These are phyloP conservation scores for Ophidiomyces ophidiicola DNA, from an alignment of 2,329 filamentous ascomycete species.

Conservation along the genomic window DNA sequence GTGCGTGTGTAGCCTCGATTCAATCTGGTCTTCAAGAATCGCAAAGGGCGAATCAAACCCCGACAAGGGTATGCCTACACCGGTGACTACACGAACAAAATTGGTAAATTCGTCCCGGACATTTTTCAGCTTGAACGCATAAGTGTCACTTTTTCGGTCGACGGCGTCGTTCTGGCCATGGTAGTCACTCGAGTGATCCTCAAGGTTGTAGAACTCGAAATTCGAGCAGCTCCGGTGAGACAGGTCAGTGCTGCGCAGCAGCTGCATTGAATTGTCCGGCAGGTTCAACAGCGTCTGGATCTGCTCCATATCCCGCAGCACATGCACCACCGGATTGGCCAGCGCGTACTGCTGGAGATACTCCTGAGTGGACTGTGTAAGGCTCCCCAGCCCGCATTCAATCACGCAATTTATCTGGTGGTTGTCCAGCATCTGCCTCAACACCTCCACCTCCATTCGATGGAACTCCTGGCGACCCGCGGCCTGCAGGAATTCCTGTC, in stretches of 20 bases:
- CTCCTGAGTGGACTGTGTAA: constrained; percentile 51
- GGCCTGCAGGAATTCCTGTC: constrained; percentile 50
- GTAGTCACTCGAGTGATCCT: constrained; percentile 1
- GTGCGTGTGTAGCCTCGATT: constrained; percentile 53
- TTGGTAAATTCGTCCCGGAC: constrained; percentile 23
- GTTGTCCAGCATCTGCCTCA: constrained; percentile 48
- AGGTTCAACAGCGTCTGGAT: constrained; percentile 52
- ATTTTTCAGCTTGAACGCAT: constrained; percentile 3
- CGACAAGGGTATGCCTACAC: not conserved
- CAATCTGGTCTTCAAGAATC: constrained; percentile 48
- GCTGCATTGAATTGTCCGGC: constrained; percentile 44
- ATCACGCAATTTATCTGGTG: constrained; percentile 53
- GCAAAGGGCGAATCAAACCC: constrained; percentile 40
- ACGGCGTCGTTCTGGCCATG: not conserved
- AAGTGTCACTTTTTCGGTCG: not conserved
- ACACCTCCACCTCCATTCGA: constrained; percentile 48
- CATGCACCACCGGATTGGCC: constrained; percentile 58
- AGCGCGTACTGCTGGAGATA: constrained; percentile 51
- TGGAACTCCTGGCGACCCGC: constrained; percentile 53
- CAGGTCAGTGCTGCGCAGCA: constrained; percentile 40
- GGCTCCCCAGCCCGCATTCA: constrained; percentile 56
- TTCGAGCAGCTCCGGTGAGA: constrained; percentile 57
- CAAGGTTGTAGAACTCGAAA: constrained; percentile 62
- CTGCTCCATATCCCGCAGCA: constrained; percentile 52
- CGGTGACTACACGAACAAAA: constrained; percentile 51